Evolutionary conservation across 805 yeast genomes (phyloP), one percentile per base, ranked within the genome.

Genomic region (Teunomyces kruisii): DNA sequence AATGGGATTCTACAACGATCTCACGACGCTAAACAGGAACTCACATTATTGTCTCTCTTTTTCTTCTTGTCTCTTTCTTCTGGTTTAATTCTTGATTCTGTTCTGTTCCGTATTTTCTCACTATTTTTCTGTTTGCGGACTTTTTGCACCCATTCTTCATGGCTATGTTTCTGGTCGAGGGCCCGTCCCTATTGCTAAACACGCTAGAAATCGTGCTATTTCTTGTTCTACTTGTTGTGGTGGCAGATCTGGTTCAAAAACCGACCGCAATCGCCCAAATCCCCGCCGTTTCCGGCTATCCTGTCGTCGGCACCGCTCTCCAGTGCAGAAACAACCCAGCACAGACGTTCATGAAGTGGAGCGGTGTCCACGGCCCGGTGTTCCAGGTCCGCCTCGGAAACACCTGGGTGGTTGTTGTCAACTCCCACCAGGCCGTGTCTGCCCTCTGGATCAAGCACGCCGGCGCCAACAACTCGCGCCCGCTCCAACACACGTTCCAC

Each of bases 401-500:
- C 14, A 70, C 63, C 32, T 64, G 76, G 10, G 77, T 83, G 1
- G 74, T 87, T 9, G 82, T 87, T 13, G 91, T 81, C n/a, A 84
- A 86, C 56, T 75, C 85, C 1, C 82, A 67, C 51, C 76, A 73
- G 3, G 75, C 84, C 6, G 80, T 83, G 1, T 59, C 63, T 31
- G 66, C 66, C 17, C 62, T 86, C 3, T 84, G 87, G 86, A 59
- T 75, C 22, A 54, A 53, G 12, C 48, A 61, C 36, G 65, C 81
- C 6, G 58, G 68, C 28, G 77, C 82, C 3, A 79, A 78, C 48
- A 83, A 80, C 53, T 86, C 92, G 1, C 67, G 95, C 33, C 94
- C 94, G 0, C 62, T 72, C 15, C 68, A 77, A 43, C 79, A 78
- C 59, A 84, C 90, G 1, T 86, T 87, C 63, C 94, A 87, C 62